A percentile compares a stretch with the other conserved stretches of the same genome.
These are phyloP conservation scores for Cutaneotrichosporon dermatis DNA, from an alignment of 1,284 basidiomycete species.

Conservation along the genomic window DNA sequence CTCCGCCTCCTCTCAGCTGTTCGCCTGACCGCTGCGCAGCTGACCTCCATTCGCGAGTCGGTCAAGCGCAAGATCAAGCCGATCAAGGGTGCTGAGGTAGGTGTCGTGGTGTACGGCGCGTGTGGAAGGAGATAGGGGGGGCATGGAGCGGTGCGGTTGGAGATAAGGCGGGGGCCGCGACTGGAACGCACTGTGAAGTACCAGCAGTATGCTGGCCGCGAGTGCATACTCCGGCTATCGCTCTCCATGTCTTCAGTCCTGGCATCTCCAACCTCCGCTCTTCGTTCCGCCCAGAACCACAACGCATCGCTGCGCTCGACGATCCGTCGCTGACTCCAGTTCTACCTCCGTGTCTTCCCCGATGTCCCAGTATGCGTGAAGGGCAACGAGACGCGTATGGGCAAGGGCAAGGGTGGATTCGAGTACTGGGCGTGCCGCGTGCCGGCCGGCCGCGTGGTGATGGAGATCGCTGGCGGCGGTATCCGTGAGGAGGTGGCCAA, in stretches of 20 bases:
- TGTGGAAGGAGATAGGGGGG: neutral
- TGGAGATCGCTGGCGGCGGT: slow-evolving; percentile 87
- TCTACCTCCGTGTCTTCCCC: slow-evolving; percentile 87
- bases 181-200: no score
- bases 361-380: slow-evolving; percentile 97
- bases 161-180: no score
- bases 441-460: slow-evolving; percentile 84
- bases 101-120: neutral
- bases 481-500: slow-evolving; percentile 89
- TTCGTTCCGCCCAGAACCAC: neutral
- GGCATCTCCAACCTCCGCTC: neutral
- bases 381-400: slow-evolving; percentile 99
- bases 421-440: slow-evolving; percentile 97
- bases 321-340: slow-evolving; percentile 24
- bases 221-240: no score
- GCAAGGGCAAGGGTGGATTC: slow-evolving; percentile 96
- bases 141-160: neutral
- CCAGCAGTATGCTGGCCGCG: no score
- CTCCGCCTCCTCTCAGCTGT: slow-evolving; percentile 80
- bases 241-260: neutral
- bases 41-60: slow-evolving; percentile 78
- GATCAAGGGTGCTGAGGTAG: slow-evolving; percentile 74
- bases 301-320: no score
- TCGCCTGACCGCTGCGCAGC: slow-evolving; percentile 85
- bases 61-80: slow-evolving; percentile 87